Conservation (phyloP, 768 basidiomycete genomes). For the Boletus huronensis region DNA sequence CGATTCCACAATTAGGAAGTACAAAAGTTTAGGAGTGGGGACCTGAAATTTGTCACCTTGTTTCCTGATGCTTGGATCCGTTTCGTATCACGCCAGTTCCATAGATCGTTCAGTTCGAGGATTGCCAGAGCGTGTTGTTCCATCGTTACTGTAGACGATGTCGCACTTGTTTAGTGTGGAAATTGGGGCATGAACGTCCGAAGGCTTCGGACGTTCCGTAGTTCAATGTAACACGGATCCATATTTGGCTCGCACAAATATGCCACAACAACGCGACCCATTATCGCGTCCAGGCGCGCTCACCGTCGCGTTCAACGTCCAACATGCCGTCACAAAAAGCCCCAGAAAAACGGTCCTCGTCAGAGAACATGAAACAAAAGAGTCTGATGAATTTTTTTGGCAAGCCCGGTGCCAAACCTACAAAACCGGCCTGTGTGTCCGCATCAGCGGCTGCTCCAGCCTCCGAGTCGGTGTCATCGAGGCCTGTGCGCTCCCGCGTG, state of each 20-base stretch:
- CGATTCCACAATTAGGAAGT: no score
- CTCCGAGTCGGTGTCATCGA: conserved; percentile 31
- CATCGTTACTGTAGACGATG: no score
- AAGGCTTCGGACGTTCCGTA: no score
- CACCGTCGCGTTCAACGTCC: conserved; percentile 7
- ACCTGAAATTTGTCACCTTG: no score
- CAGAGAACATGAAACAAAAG: conserved; percentile 62
- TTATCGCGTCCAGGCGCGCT: not conserved
- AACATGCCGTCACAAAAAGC: conserved; percentile 16
- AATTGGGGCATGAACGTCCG: no score
- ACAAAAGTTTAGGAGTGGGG: no score
- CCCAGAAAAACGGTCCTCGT: conserved; percentile 37
- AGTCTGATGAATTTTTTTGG: conserved; percentile 68
- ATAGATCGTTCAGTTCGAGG: no score
- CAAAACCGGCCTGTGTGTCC: conserved; percentile 30
- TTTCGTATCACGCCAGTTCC: no score
- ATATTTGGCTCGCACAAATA: conserved; percentile 14
- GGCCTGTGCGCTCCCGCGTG: conserved; percentile 37
- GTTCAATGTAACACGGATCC: not conserved
- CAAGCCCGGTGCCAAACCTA: conserved; percentile 29
- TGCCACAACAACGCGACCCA: conserved; percentile 8
- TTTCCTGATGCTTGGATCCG: no score
- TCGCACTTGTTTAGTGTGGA: no score
- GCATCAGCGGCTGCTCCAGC: conserved; percentile 27
- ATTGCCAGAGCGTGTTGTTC: no score